Evolutionary conservation across 2,329 filamentous ascomycete genomes (phyloP).

Genomic region (Aspergillus brasiliensis): DNA sequence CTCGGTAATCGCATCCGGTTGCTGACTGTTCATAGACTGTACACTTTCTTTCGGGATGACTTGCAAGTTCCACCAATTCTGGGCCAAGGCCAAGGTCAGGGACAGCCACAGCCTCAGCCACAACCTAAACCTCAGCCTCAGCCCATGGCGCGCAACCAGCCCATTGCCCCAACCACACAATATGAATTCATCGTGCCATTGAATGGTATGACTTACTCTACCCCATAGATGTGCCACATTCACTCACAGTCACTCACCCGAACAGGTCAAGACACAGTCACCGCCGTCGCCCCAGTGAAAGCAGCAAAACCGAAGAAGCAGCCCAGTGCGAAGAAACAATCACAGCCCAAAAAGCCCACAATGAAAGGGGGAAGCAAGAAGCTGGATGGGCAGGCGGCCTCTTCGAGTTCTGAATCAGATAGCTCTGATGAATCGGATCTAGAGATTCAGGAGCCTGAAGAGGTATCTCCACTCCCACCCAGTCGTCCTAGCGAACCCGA

Average conservation of each 20-base stretch:
- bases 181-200: constrained; percentile 6
- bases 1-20: not conserved
- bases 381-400: constrained; percentile 37
- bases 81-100: not conserved
- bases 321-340: constrained; percentile 25
- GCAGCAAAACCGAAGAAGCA: constrained; percentile 23
- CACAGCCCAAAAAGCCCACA: constrained; percentile 24
- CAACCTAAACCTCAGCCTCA: not conserved
- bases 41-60: constrained; percentile 32
- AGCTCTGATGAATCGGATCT: constrained; percentile 52
- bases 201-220: constrained; percentile 16
- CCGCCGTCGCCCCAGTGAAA: constrained; percentile 16
- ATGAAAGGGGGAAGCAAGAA: constrained; percentile 29
- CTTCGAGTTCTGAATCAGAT: constrained; percentile 52
- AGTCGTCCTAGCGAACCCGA: constrained; percentile 55
- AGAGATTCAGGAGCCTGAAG: constrained; percentile 55
- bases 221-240: not conserved
- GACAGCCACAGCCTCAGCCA: too few species aligned
- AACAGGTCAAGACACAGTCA: constrained; percentile 17
- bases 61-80: constrained; percentile 28
- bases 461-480: constrained; percentile 57
- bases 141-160: constrained; percentile 3
- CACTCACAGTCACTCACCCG: constrained; percentile 6
- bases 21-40: constrained; percentile 20
- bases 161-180: constrained; percentile 3